These are phyloP conservation scores for Gymnopilus junonius DNA, from an alignment of 768 basidiomycete species.

Conservation along the genomic window DNA sequence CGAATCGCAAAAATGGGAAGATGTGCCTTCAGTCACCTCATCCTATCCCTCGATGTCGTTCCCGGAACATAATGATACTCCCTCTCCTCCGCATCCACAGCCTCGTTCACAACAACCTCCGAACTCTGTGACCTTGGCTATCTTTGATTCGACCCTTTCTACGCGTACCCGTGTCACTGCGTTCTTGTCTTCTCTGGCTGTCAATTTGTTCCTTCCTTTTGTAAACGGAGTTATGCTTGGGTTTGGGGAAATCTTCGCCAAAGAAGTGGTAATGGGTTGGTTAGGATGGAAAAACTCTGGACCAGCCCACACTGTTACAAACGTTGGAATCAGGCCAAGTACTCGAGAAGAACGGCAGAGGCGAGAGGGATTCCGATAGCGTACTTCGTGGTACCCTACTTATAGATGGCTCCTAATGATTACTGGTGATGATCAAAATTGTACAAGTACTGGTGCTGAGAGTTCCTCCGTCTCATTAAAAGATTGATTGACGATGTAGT, in stretches of 20 bases:
- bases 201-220: slow-evolving; percentile 87
- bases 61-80: slow-evolving; percentile 63
- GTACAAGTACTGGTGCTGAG: not conserved
- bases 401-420: not conserved
- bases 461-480: too few species aligned
- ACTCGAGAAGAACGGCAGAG: slow-evolving; percentile 29
- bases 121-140: slow-evolving; percentile 62
- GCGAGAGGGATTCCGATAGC: slow-evolving; percentile 4
- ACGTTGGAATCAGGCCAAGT: slow-evolving; percentile 30
- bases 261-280: slow-evolving; percentile 67
- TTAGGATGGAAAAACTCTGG: slow-evolving; percentile 48
- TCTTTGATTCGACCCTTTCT: slow-evolving; percentile 73
- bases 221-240: slow-evolving; percentile 96
- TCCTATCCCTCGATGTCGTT: slow-evolving; percentile 85
- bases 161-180: slow-evolving; percentile 70
- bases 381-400: not conserved
- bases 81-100: slow-evolving; percentile 40
- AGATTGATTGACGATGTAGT: too few species aligned
- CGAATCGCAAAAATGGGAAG: slow-evolving; percentile 73
- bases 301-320: slow-evolving; percentile 42
- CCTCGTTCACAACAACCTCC: slow-evolving; percentile 30
- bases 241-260: slow-evolving; percentile 94
- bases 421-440: slow-evolving; percentile 3
- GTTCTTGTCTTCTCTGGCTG: slow-evolving; percentile 72
- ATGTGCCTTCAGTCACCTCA: slow-evolving; percentile 60